Base-by-base conservation (phyloP, 2,329 filamentous ascomycete genomes). In the Onygenales sp. region DNA sequence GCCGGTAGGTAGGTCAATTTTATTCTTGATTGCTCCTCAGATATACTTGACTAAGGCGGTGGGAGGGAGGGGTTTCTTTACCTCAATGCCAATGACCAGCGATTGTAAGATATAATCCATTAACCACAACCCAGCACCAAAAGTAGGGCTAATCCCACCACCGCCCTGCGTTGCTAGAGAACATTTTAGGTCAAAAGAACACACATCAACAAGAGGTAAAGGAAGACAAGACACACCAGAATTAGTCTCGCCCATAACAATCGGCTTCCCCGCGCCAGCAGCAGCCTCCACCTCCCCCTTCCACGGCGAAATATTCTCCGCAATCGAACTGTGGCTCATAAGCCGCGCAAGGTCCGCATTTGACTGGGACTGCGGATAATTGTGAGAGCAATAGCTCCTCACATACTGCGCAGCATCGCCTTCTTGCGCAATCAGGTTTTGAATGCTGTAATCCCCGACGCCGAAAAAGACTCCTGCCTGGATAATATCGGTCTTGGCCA, bases 111-210 rank as follows among this genome's bases (percentile, higher is more conserved):
- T 65, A 47, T 73, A 77, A 64, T 78, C 75, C 57, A 78, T 66
- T n/a, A 75, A 75, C 76, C 76, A 78, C 4, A 78, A 67, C 1
- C 68, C 75, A 3, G 75, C 75, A 9, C 76, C 76, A 53, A 75
- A 78, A 0, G 74, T 76, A 0, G 74, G 74, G 51, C 69, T 71
- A 33, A 72, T 70, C 4, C 69, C 70, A 35, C 66, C 65, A 27
- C 67, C 69, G 5, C 70, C 70, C 52, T 69, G 67, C 2, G 66
- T 71, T 11, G 66, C 68, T 69, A 8, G 2, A 13, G 14, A 21
- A 13, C 10, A 54, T 50, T 17, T 11, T 21, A 33, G 13, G 55
- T 7, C n/a, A 13, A 14, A 43, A 1, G 6, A 13, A 46, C 2
- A n/a, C 8, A 44, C 13, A 17, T 17, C n/a, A 14, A 5, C 11